Base-by-base conservation (phyloP, 768 basidiomycete species). In the Naganishia kalamii region DNA sequence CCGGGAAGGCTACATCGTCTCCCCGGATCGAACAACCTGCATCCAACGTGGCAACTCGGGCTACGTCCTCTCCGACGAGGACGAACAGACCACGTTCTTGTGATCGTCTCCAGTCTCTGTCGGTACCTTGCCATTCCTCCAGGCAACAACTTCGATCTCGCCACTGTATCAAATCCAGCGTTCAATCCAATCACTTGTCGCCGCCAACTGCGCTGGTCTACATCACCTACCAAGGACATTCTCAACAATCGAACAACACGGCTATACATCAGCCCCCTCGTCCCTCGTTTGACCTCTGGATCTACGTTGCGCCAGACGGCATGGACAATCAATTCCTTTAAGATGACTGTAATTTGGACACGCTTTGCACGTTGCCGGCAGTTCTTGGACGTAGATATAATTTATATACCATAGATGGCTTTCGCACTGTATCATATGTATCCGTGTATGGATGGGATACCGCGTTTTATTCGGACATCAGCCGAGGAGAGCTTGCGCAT, bases 1-100 rank as follows among this genome's bases (percentile, higher is more conserved):
- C 50, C 69, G 65, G 21, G 72, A 74, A 12, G 77, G 77, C 21
- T 78, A 72, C 65, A 70, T 73, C 51, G 71, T 74, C 11, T 71
- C 74, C 0, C 70, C 72, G 15, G 77, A 76, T 60, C 61, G 71
- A 30, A 57, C 52, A 57, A 52, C 67, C 6, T 77, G 76, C 52
- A 68, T 77, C 60, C 73, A 71, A 64, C 63, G 63, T 37, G 54
- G 54, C 54, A 57, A 57, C 23, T 57, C 54, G 23, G 54, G 54
- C n/a, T 57, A 19, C 27, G 54, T 57, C 23, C 54, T 41, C 23
- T 29, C 54, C 19, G 54, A 41, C 54, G 54, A 41, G 15, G 37
- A 57, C n/a, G 10, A 37, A 6, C 54, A 57, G 27, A 40, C 33
- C 23, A 40, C 54, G 13, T 40, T 57, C 11, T 35, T 37, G 12